These are phyloP conservation scores for Diaporthe citrichinensis DNA, from an alignment of 2,329 filamentous ascomycete species.

Conservation along the genomic window DNA sequence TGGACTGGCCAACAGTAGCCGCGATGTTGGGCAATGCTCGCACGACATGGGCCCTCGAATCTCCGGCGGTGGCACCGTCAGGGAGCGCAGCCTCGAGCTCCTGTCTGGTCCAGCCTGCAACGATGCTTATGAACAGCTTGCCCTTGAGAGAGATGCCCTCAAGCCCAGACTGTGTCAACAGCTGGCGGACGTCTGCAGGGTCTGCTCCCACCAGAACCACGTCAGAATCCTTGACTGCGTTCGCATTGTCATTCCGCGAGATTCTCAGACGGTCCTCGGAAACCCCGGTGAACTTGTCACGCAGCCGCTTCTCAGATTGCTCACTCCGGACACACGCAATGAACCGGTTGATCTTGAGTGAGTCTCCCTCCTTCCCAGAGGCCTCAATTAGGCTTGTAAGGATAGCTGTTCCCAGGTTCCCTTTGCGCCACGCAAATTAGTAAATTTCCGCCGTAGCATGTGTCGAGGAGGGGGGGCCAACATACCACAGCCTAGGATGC, in stretches of 20 bases:
- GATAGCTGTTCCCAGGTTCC: constrained; percentile 49
- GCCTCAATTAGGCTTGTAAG: constrained; percentile 17
- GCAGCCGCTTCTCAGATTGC: constrained; percentile 45
- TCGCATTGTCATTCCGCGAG: constrained; percentile 49
- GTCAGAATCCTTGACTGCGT: constrained; percentile 53
- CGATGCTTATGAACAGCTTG: constrained; percentile 66
- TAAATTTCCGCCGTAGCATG: not conserved
- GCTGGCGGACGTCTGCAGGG: constrained; percentile 57
- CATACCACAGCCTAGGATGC: constrained; percentile 43
- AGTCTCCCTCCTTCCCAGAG: not conserved
- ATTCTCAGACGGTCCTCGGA: constrained; percentile 9
- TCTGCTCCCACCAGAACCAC: constrained; percentile 63
- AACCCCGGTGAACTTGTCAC: constrained; percentile 42
- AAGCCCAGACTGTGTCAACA: constrained; percentile 55
- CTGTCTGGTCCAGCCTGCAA: constrained; percentile 62
- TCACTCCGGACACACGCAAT: constrained; percentile 51
- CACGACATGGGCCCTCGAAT: constrained; percentile 46
- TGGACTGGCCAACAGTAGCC: constrained; percentile 50
- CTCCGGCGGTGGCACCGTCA: constrained; percentile 40
- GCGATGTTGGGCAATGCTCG: constrained; percentile 55
- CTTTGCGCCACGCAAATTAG: constrained; percentile 40
- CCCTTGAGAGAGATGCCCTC: constrained; percentile 52
- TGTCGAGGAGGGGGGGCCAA: not conserved
- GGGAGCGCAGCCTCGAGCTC: constrained; percentile 56
- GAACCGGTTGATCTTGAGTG: constrained; percentile 48